Evolutionary conservation across 2,329 filamentous ascomycete species (phyloP), one percentile per base, ranked within the genome.

Genomic region (Botrytis cinerea): DNA sequence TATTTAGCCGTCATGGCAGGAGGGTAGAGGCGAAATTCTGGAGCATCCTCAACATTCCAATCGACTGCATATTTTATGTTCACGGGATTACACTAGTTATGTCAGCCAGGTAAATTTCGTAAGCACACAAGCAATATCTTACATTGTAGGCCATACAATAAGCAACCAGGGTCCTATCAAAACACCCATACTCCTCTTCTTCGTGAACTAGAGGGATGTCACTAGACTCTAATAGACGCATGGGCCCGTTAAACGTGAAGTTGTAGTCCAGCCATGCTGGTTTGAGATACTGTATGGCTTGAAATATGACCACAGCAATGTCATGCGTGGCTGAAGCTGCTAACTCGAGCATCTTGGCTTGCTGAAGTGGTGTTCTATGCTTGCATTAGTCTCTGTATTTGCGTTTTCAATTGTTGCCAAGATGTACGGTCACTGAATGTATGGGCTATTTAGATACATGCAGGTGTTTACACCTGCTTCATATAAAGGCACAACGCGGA

Each of bases 111-210:
- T 67, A 25, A 4, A 48, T 25, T 40, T 63, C 38, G 22, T 38
- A 25, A 32, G 45, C 35, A n/a, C 22, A 48, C 25, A 18, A 38
- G 40, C 8, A 6, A 43, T 45, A 25, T 64, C 77, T 72, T 75
- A 92, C 84, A 73, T 89, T 87, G 79, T 92, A 93, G 32, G 89
- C 90, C 60, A 91, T 85, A 79, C 90, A 92, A 79, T 92, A 93
- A 48, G 90, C 91, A 66, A 88, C 88, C 46, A 93, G 81, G 1
- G 91, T 93, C 48, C 90, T 85, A 76, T 92, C 90, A 78, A 93
- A 88, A 73, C 83, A 83, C 70, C 87, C 86, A 74, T 90, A 83
- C 72, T 88, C 89, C 73, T 92, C 90, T 71, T 88, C 86, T 61
- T 87, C 85, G 3, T 86, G 80, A 43, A 84, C 81, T 5, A 86